Evolutionary conservation across 805 yeast genomes (phyloP).

Genomic region (Ogataea naganishii): DNA sequence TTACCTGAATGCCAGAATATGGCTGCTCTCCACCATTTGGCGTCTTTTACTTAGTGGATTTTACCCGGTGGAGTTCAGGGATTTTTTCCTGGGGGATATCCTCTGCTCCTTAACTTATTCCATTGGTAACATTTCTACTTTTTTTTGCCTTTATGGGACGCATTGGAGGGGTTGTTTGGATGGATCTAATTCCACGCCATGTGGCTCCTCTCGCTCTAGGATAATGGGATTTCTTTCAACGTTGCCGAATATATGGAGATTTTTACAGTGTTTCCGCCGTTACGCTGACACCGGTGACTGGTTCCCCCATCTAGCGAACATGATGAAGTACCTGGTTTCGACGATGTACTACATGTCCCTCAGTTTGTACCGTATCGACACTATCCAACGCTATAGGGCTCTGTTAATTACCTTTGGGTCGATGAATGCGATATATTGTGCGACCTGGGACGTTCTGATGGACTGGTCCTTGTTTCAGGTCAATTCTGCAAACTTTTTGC

Average conservation of each 20-base stretch:
- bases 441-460: slow-evolving; percentile 88
- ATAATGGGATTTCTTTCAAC: slow-evolving; percentile 77
- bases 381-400: slow-evolving; percentile 33
- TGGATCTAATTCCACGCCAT: slow-evolving; percentile 30
- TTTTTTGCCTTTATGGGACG: slow-evolving; percentile 72
- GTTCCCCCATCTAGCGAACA: slow-evolving; percentile 94
- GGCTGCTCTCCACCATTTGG: slow-evolving; percentile 68
- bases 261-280: slow-evolving; percentile 85
- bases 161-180: slow-evolving; percentile 53
- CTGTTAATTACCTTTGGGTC: slow-evolving; percentile 67
- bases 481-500: slow-evolving; percentile 42
- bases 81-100: slow-evolving; percentile 89
- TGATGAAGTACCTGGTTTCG: slow-evolving; percentile 63
- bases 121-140: slow-evolving; percentile 75
- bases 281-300: slow-evolving; percentile 88
- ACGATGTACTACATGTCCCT: slow-evolving; percentile 62
- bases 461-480: slow-evolving; percentile 89
- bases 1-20: slow-evolving; percentile 57
- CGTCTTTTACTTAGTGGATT: slow-evolving; percentile 74
- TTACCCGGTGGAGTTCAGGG: slow-evolving; percentile 92
- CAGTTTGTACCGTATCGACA: slow-evolving; percentile 68
- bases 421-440: slow-evolving; percentile 59
- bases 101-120: slow-evolving; percentile 84
- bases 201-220: slow-evolving; percentile 76
- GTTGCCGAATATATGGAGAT: slow-evolving; percentile 85